Evolutionary conservation across 2,329 filamentous ascomycete species (phyloP).

Genomic region (Colletotrichum cordylinicola): DNA sequence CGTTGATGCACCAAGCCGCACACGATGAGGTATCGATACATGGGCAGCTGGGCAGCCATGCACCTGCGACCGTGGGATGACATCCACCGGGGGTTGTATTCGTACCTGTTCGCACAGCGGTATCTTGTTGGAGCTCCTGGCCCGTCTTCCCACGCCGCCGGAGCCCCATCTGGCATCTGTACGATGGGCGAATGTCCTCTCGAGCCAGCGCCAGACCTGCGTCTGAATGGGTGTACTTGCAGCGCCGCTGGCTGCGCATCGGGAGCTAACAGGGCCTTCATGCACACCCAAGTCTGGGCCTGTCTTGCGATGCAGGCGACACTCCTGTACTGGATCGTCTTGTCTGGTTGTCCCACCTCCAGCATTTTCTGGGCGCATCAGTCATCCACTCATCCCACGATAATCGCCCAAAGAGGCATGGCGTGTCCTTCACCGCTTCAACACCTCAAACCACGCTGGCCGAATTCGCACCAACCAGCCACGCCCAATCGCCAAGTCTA

Average conservation of each 20-base stretch:
- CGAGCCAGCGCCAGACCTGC: background rate
- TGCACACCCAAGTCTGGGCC: conserved; percentile 8
- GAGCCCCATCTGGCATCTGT: conserved; percentile 20
- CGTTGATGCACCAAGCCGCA: background rate
- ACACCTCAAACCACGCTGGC: conserved; percentile 9
- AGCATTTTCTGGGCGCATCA: conserved; percentile 5
- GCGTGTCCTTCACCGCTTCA: conserved; percentile 28
- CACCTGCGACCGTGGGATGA: conserved; percentile 29
- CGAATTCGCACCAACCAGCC: conserved; percentile 13
- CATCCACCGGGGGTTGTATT: conserved; percentile 20
- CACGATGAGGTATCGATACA: conserved; percentile 36
- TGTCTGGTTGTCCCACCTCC: conserved; percentile 8
- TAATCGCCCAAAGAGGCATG: conserved; percentile 23
- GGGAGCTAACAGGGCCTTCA: conserved; percentile 18
- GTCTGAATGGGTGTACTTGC: conserved; percentile 3
- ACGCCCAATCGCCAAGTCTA: background rate
- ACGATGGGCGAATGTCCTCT: conserved; percentile 14
- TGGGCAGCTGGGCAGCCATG: conserved; percentile 41
- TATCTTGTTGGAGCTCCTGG: background rate
- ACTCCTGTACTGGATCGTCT: conserved; percentile 1
- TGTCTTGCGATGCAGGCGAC: background rate
- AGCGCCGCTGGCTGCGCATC: conserved; percentile 8
- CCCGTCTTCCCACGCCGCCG: background rate
- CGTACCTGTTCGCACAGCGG: background rate
- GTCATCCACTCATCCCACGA: conserved; percentile 17